Conservation (phyloP, 2,329 filamentous ascomycete species). For the Penicillium aurantiogriseum region DNA sequence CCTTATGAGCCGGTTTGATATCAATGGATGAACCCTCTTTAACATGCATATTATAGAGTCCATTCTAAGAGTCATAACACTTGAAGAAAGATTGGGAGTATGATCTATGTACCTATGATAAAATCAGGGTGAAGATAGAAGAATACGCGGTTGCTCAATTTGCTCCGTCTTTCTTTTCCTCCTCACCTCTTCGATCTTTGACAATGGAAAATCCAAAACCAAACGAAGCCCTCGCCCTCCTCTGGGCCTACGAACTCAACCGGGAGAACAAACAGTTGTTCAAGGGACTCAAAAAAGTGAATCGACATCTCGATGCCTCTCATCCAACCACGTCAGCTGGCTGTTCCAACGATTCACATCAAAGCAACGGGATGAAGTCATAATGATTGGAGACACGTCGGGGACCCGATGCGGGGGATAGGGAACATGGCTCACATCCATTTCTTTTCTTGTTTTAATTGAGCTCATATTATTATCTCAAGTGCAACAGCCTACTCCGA, state of each 20-base stretch:
- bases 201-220: constrained; percentile 1
- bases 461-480: neutral
- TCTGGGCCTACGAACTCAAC: constrained; percentile 7
- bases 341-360: neutral
- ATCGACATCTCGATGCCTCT: neutral
- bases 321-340: neutral
- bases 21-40: too few relatives aligned
- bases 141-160: too few relatives aligned
- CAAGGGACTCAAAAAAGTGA: constrained; percentile 2
- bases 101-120: too few relatives aligned
- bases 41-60: too few relatives aligned
- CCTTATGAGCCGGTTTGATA: neutral
- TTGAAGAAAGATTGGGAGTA: too few relatives aligned
- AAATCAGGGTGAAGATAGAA: too few relatives aligned
- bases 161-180: too few relatives aligned
- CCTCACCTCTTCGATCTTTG: neutral
- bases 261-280: constrained; percentile 5
- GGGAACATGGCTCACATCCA: neutral
- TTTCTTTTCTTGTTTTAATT: neutral
- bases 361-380: neutral
- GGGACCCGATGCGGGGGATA: constrained; percentile 5
- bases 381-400: neutral
- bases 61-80: too few relatives aligned
- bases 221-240: constrained; percentile 2
- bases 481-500: neutral